Evolutionary conservation across 139 green algal species (phyloP).

Genomic region (Closterium sp.): DNA sequence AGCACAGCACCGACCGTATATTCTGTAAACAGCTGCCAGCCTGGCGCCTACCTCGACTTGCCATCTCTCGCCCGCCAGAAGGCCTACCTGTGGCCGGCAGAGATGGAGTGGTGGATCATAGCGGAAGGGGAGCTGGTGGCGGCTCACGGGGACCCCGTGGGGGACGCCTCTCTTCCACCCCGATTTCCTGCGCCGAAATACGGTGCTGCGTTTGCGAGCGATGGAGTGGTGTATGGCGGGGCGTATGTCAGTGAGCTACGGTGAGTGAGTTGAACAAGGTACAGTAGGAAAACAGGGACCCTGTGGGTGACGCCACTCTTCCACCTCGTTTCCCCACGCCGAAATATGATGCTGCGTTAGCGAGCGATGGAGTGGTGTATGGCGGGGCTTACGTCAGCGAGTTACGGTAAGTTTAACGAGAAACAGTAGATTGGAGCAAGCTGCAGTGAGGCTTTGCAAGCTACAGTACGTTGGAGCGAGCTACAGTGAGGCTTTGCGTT

Average conservation of each 20-base stretch:
- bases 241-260: neutral
- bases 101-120: neutral
- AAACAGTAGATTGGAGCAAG: too few relatives aligned
- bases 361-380: too few relatives aligned
- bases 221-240: neutral
- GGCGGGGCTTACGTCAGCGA: too few relatives aligned
- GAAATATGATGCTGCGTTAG: too few relatives aligned
- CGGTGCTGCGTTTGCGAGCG: neutral
- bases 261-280: neutral
- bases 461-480: too few relatives aligned
- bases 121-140: neutral
- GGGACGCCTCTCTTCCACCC: neutral
- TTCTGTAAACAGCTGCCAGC: neutral
- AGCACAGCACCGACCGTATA: neutral
- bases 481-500: too few relatives aligned
- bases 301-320: too few relatives aligned
- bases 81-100: neutral
- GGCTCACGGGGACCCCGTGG: neutral
- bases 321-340: too few relatives aligned
- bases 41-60: neutral
- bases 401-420: too few relatives aligned
- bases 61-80: neutral
- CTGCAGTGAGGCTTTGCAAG: too few relatives aligned
- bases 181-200: neutral
- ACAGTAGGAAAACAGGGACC: neutral